A percentile compares a stretch with the other conserved stretches of the same genome.
These are phyloP conservation scores for Peronospora belbahrii DNA, from an alignment of 352 stramenopile species.

Conservation along the genomic window DNA sequence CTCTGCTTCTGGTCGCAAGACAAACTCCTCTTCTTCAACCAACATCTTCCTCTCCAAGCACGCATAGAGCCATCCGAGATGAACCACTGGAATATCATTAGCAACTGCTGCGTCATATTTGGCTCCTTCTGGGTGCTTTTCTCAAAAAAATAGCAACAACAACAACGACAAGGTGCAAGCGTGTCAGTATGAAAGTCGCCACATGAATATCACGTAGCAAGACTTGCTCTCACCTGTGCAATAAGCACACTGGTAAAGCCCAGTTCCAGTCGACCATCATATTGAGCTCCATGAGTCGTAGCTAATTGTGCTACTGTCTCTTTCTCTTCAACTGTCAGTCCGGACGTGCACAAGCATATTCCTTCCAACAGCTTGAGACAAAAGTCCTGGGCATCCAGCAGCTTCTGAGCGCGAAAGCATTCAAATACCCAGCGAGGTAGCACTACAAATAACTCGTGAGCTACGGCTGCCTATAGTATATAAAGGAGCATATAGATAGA, in stretches of 20 bases:
- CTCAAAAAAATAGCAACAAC: background rate
- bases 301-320: slow-evolving; percentile 44
- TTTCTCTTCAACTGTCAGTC: slow-evolving; percentile 44
- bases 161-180: background rate
- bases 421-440: slow-evolving; percentile 62
- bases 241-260: slow-evolving; percentile 57
- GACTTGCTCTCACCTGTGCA: slow-evolving; percentile 32
- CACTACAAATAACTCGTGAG: slow-evolving; percentile 34
- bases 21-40: slow-evolving; percentile 42
- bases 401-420: slow-evolving; percentile 38
- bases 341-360: slow-evolving; percentile 55
- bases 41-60: slow-evolving; percentile 43
- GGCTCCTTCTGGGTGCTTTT: slow-evolving; percentile 33
- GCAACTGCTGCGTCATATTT: slow-evolving; percentile 59
- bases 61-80: slow-evolving; percentile 65
- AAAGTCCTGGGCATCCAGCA: slow-evolving; percentile 36
- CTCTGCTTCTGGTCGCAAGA: slow-evolving; percentile 25
- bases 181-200: background rate
- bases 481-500: background rate
- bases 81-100: slow-evolving; percentile 56
- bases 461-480: slow-evolving; percentile 33
- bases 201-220: background rate
- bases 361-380: slow-evolving; percentile 43
- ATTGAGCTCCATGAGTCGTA: slow-evolving; percentile 35
- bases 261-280: slow-evolving; percentile 52